Evolutionary conservation across 2,329 filamentous ascomycete genomes (phyloP).

Genomic region (Diaporthe eres): DNA sequence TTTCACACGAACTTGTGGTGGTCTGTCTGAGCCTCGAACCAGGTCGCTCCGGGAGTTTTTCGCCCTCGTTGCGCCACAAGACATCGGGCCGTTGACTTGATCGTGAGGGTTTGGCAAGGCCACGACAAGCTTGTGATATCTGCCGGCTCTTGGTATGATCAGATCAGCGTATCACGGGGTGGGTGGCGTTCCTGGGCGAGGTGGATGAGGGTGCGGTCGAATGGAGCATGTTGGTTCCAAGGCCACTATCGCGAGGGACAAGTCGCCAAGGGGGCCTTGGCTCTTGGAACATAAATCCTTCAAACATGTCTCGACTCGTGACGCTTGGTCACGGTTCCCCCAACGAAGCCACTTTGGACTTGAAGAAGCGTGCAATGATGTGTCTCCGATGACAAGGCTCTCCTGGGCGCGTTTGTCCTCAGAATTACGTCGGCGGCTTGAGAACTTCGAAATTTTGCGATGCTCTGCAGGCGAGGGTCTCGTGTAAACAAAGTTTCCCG

Average conservation of each 20-base stretch:
- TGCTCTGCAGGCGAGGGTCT: not conserved
- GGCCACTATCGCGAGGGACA: constrained; percentile 24
- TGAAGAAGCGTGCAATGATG: too few species aligned
- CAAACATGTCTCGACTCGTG: constrained; percentile 14
- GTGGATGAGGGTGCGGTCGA: constrained; percentile 22
- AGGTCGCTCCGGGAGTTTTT: constrained; percentile 13
- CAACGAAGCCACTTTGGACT: not conserved
- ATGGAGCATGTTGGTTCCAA: constrained; percentile 17
- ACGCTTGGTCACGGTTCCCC: not conserved
- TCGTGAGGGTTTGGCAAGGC: not conserved
- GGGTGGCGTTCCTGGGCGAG: constrained; percentile 25
- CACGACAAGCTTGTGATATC: constrained; percentile 6
- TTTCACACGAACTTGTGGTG: not conserved
- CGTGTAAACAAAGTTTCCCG: not conserved
- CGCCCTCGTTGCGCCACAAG: not conserved
- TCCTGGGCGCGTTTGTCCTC: not conserved
- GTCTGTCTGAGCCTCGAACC: constrained; percentile 4
- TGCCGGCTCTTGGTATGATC: constrained; percentile 27
- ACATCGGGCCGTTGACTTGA: constrained; percentile 21
- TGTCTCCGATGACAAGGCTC: not conserved
- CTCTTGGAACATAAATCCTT: constrained; percentile 24
- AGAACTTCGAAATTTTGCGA: not conserved
- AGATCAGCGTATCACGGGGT: constrained; percentile 11
- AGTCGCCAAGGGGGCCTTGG: constrained; percentile 33
- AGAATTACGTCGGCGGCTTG: not conserved